phyloP scores from a whole-genome alignment of 306 rosid species.

The Sindora glabra region DNA sequence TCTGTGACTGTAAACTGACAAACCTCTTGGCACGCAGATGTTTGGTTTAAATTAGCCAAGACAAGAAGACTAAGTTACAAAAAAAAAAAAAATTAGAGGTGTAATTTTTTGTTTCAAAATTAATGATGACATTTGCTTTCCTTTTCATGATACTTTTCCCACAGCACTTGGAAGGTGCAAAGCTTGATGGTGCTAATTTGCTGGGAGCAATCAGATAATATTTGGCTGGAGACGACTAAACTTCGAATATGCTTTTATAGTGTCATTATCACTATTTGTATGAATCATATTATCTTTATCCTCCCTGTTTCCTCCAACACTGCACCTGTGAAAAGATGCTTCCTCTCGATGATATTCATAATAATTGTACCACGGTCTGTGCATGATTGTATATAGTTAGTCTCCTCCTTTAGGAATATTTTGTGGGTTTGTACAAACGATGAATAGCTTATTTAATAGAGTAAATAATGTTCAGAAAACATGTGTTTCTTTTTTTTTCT shows the following conservation, averaged over 20 bases:
- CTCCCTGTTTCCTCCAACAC: neutral
- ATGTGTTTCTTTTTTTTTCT: too few relatives aligned
- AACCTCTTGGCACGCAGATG: neutral
- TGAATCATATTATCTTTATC: constrained; percentile 6
- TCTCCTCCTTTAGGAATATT: neutral
- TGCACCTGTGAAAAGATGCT: neutral
- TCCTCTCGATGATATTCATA: neutral
- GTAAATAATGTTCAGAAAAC: too few relatives aligned
- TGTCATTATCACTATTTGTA: constrained; percentile 15
- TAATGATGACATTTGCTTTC: neutral
- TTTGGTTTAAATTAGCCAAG: neutral
- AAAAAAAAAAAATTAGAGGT: too few relatives aligned
- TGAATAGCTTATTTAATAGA: neutral
- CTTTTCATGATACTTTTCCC: neutral
- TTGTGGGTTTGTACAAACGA: neutral
- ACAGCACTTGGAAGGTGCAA: constrained; percentile 88
- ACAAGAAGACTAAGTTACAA: neutral
- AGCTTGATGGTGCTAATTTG: constrained; percentile 88
- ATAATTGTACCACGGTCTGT: neutral
- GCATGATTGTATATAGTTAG: neutral
- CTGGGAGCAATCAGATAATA: constrained; percentile 68
- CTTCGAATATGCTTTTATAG: neutral
- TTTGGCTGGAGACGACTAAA: neutral
- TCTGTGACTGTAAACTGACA: neutral
- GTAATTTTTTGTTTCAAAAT: too few relatives aligned